Evolutionary conservation across 306 rosid species (phyloP).

Genomic region (Citrullus amarus): DNA sequence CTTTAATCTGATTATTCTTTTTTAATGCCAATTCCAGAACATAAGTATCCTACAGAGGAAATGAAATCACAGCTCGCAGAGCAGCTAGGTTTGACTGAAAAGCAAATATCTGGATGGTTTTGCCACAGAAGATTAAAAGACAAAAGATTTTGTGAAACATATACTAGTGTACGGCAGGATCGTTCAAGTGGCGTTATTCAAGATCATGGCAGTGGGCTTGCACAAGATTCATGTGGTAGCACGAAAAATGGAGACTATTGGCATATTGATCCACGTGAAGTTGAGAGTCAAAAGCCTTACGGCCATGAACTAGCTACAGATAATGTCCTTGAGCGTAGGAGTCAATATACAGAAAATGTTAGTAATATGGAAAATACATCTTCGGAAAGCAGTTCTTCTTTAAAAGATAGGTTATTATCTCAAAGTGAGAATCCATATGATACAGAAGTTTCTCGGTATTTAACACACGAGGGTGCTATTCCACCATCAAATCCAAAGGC

Average conservation of each 20-base stretch:
- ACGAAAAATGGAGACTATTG: slow-evolving; percentile 73
- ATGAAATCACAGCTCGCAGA: slow-evolving; percentile 64
- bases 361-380: slow-evolving; percentile 61
- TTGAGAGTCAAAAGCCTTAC: slow-evolving; percentile 68
- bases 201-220: slow-evolving; percentile 87
- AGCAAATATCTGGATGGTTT: slow-evolving; percentile 98
- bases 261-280: slow-evolving; percentile 81
- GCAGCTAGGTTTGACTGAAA: slow-evolving; percentile 69
- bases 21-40: slow-evolving; percentile 37
- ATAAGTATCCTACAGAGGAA: slow-evolving; percentile 88
- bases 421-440: slow-evolving; percentile 58
- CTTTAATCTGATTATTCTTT: background rate
- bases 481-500: slow-evolving; percentile 48
- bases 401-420: slow-evolving; percentile 46
- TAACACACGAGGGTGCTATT: slow-evolving; percentile 36
- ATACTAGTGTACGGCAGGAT: slow-evolving; percentile 70
- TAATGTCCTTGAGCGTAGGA: slow-evolving; percentile 34
- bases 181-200: slow-evolving; percentile 82
- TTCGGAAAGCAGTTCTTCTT: slow-evolving; percentile 80
- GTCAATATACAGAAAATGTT: slow-evolving; percentile 34
- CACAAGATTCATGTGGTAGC: slow-evolving; percentile 98
- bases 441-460: slow-evolving; percentile 50
- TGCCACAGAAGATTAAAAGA: slow-evolving; percentile 97
- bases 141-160: slow-evolving; percentile 56
- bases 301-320: slow-evolving; percentile 45